Evolutionary conservation across 176 grass and related monocot genomes (phyloP), one percentile per base, ranked within the genome.

Genomic region (Pontederia crassipes): DNA sequence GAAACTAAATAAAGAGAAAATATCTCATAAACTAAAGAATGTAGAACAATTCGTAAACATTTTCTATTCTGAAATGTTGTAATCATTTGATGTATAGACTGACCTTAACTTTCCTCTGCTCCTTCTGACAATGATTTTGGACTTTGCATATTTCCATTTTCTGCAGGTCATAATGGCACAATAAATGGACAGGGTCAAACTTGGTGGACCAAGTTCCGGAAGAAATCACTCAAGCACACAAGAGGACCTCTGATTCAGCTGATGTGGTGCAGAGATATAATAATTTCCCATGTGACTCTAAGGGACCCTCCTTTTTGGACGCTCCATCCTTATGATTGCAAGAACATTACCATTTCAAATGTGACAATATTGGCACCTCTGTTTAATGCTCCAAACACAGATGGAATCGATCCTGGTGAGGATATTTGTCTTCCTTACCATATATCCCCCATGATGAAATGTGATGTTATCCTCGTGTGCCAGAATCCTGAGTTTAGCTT

Each of bases 331-430:
- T 95, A 84, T 10, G 86, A 90, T 74, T 90, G 90, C 80, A 87
- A 84, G 71, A 77, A 95, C 74, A 52, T 95, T 50, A 95, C 80
- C 45, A 77, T 95, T 45, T 80, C 80, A 13, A 82, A 87, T 66
- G 61, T 82, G 26, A 95, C 90, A 2, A 87, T 95, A 49, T 68
- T 95, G 72, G 83, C 90, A 67, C 90, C 90, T 52, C 54, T 87
- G 55, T 17, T 2, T 65, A 55, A 75, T 28, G 90, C 90, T 74
- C 90, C 90, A 66, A 95, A 95, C 66, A 95, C 90, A 65, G 90
- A 95, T 84, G 90, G 90, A 16, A 95, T 95, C 54, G 80, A 95
- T 79, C 90, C 90, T 78, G 90, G 90, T 95, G 55, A 72, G 28
- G 55, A 64, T 64, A 17, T 67, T 63, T 56, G 13, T 58, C 50